These are phyloP conservation scores for Amanita subjunquillea DNA, from an alignment of 768 basidiomycete species.

Conservation along the genomic window DNA sequence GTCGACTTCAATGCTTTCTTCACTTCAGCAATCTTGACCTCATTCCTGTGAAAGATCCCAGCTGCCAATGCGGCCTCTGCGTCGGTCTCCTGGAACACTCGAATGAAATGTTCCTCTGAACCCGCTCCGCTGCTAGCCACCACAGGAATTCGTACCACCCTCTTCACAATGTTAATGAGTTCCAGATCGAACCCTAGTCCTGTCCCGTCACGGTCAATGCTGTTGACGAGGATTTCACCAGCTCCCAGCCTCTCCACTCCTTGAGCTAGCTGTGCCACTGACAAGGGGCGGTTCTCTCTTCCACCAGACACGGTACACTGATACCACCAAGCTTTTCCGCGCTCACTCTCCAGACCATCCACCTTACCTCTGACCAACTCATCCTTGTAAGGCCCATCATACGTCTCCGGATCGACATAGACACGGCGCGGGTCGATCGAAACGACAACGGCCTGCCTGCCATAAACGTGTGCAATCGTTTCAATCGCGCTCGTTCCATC, in stretches of 20 bases:
- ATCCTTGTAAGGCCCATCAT: conserved; percentile 57
- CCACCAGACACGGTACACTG: conserved; percentile 96
- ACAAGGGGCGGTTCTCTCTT: conserved; percentile 71
- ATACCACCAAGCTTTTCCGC: conserved; percentile 92
- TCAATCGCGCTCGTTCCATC: conserved; percentile 86
- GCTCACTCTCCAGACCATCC: conserved; percentile 41
- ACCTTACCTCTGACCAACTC: conserved; percentile 47
- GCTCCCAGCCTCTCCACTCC: conserved; percentile 90
- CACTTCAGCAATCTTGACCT: conserved; percentile 77
- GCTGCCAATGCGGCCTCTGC: conserved; percentile 93
- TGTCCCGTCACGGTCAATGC: conserved; percentile 93
- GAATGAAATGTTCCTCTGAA: conserved; percentile 68
- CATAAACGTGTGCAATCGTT: conserved; percentile 83
- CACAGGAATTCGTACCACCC: conserved; percentile 78
- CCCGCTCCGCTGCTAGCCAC: conserved; percentile 96
- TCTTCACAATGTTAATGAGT: conserved; percentile 66
- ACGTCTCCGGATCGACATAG: conserved; percentile 58
- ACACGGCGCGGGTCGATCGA: conserved; percentile 89
- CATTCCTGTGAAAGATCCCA: conserved; percentile 90
- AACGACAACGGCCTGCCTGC: conserved; percentile 95
- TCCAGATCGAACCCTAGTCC: conserved; percentile 88
- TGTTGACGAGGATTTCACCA: conserved; percentile 91
- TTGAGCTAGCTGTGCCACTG: conserved; percentile 82
- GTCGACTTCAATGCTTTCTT: conserved; percentile 45
- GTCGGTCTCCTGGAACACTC: conserved; percentile 69